Evolutionary conservation across 2,329 filamentous ascomycete species (phyloP).

Genomic region (Colletotrichum liaoningense): DNA sequence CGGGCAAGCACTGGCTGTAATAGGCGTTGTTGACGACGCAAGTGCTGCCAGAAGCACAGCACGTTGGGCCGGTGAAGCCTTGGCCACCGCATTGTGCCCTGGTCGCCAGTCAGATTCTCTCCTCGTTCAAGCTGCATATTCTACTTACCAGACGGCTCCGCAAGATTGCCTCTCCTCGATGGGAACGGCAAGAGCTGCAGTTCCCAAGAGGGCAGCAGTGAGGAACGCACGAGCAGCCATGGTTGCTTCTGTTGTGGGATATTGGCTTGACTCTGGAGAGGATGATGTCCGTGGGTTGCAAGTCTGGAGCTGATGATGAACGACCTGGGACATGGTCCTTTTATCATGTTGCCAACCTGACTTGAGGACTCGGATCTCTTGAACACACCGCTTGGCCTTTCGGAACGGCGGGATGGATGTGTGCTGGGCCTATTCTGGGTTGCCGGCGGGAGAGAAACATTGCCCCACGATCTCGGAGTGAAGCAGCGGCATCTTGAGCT

Average conservation of each 20-base stretch:
- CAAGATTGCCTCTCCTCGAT: conserved; percentile 55
- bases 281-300: conserved; percentile 1
- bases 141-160: conserved; percentile 46
- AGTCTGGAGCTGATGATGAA: background rate
- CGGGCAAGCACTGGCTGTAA: conserved; percentile 52
- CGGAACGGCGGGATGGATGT: conserved; percentile 29
- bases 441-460: background rate
- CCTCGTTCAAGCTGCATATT: background rate
- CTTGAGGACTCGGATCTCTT: background rate
- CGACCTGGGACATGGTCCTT: background rate
- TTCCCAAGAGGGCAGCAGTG: conserved; percentile 32
- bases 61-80: conserved; percentile 56
- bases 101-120: conserved; percentile 9
- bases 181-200: conserved; percentile 52
- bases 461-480: conserved; percentile 17
- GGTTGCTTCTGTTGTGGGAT: conserved; percentile 6
- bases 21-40: conserved; percentile 51
- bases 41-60: conserved; percentile 53
- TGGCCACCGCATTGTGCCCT: conserved; percentile 58
- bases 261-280: background rate
- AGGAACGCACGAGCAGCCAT: conserved; percentile 34
- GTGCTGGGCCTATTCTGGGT: background rate
- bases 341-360: conserved; percentile 10
- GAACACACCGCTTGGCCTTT: background rate
- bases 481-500: conserved; percentile 20